These are phyloP conservation scores for Suhomyces choctaworum DNA, from an alignment of 1,139 yeast species.

Conservation along the genomic window DNA sequence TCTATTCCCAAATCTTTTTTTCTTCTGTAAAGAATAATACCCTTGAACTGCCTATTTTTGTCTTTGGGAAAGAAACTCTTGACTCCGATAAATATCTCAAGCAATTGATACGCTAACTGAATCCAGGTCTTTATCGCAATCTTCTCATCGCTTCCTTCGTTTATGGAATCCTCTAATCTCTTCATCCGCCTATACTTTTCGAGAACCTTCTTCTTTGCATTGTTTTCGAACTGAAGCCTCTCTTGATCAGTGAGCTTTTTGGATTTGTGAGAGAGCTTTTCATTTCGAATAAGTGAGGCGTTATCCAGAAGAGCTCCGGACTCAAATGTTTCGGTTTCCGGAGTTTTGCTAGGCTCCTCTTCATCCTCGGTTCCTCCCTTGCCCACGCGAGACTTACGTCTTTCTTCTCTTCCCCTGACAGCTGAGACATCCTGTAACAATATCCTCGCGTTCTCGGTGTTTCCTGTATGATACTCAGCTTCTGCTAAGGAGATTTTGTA, in stretches of 20 bases:
- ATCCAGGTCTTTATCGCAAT: conserved; percentile 80
- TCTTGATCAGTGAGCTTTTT: conserved; percentile 55
- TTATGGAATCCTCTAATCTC: conserved; percentile 56
- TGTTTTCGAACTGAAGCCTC: conserved; percentile 54
- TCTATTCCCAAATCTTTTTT: conserved; percentile 65
- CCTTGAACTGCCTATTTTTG: conserved; percentile 65
- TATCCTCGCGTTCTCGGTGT: conserved; percentile 58
- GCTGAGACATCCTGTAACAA: conserved; percentile 55
- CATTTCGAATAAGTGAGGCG: conserved; percentile 29
- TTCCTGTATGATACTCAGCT: conserved; percentile 70
- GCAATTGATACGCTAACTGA: conserved; percentile 76
- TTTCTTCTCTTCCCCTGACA: conserved; percentile 21
- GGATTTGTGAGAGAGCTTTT: conserved; percentile 20
- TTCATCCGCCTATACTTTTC: conserved; percentile 66
- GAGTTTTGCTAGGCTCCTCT: conserved; percentile 10
- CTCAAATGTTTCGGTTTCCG: background rate
- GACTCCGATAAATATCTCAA: conserved; percentile 78
- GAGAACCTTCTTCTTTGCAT: conserved; percentile 59
- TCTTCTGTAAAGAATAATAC: conserved; percentile 62
- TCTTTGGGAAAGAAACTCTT: conserved; percentile 78
- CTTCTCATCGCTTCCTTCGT: conserved; percentile 43
- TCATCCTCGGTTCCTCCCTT: conserved; percentile 11
- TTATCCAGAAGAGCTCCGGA: conserved; percentile 8
- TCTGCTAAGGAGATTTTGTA: conserved; percentile 80
- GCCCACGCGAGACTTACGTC: conserved; percentile 13